Evolutionary conservation across 2,329 filamentous ascomycete species (phyloP), one percentile per base, ranked within the genome.

Genomic region (Claviceps pusilla): DNA sequence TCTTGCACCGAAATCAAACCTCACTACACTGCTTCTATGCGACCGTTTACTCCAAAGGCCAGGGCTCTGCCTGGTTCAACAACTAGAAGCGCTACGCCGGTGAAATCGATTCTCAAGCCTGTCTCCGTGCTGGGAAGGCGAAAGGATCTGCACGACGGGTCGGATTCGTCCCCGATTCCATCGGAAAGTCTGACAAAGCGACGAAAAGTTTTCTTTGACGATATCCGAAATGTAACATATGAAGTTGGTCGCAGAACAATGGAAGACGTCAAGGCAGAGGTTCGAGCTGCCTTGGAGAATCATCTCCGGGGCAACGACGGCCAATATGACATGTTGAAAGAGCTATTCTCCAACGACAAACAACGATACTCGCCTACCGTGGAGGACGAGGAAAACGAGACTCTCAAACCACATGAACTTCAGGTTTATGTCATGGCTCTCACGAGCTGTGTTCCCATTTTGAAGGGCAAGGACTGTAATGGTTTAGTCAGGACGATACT

Each of bases 361-460:
- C 71, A 70, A 57, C 64, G 67, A 37, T 69, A 72, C 48, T 62
- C 68, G 51, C 65, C 65, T 19, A 64, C 65, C 16, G 68, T 72
- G 11, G 69, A 68, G 3, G 65, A 69, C 24, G 72, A 73, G 43
- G 73, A 76, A 33, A 73, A 77, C 9, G 73, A 78, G 37, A 72
- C 70, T 19, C 61, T 75, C 49, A 74, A 74, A 59, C 73, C 74
- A 1, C 74, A 79, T 57, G 79, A 82, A 59, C 71, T 84, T 50
- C 75, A 78, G 59, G 72, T 73, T 42, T 84, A 84, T 64, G 70
- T 85, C 55, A 69, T 82, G 59, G 81, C 81, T n/a, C 71, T 86
- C 49, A 78, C 80, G 12, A 77, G 74, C 62, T 81, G 77, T 60
- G 73, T 79, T 7, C 78, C 80, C n/a, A 71, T 80, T 41, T 69